Base-by-base conservation (phyloP, 2,329 filamentous ascomycete species). In the Plenodomus lindquistii region DNA sequence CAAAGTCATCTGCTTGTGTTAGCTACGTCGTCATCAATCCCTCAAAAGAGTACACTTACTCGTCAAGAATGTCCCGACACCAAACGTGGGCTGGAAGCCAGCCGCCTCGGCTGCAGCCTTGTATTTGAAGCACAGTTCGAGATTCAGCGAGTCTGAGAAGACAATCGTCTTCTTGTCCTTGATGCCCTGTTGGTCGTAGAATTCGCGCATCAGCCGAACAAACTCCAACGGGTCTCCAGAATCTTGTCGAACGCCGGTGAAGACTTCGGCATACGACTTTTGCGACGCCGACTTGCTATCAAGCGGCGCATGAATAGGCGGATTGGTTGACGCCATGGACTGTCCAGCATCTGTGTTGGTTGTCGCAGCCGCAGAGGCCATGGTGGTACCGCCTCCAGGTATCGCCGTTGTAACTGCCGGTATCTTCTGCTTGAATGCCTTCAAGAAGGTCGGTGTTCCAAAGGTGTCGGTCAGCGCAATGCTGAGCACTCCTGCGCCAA, bases 381-480 rank as follows among this genome's bases (percentile, higher is more conserved):
- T 46, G 2, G 72, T 75, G 27, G 72, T 65, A 17, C 67, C 69
- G n/a, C 69, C 57, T 8, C 76, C 76, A 17, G 66, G 60, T 19
- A 66, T 66, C 20, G 77, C 73, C 2, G 67, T 74, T 35, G 75
- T 77, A 52, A 72, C 67, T 10, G 59, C 53, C 3, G 80, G 80
- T 22, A 86, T 79, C 1, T 85, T 85, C 66, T 85, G 84, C 61
- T 83, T 85, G 76, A 99, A 99, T 0, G 90, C 86, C 52, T 85
- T 84, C 42, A 99, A 80, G 74, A 99, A 99, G 39, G 89, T 84
- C 4, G 88, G 86, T 0, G 94, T 99, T 39, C 94, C 94, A 65
- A 97, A 97, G 0, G 94, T 99, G 74, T 99, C 94, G 0, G 94
- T 99, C 54, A 99, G 78, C 1, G 94, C 92, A 60, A 99, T 92